These are phyloP conservation scores for Garcia nutans DNA, from an alignment of 345 rosid genomes.

Conservation along the genomic window DNA sequence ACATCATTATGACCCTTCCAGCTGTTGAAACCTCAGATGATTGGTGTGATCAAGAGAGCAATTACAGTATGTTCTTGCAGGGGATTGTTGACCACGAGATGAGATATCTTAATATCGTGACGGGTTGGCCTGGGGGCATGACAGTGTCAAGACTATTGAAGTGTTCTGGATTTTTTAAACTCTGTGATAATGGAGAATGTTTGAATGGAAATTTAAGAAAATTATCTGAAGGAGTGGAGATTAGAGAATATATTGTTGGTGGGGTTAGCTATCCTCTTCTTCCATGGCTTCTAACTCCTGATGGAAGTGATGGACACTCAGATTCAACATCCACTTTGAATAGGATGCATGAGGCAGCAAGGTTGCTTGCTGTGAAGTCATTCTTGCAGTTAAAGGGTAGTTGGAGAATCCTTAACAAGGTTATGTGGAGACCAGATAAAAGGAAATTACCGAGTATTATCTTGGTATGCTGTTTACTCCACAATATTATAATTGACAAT, in stretches of 20 bases:
- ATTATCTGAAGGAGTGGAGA: conserved; percentile 33
- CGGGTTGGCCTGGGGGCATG: conserved; percentile 97
- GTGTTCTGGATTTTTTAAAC: conserved; percentile 76
- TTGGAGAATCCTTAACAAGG: conserved; percentile 92
- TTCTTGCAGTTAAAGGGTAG: conserved; percentile 79
- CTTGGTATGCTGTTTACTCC: conserved; percentile 81
- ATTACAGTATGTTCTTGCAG: conserved; percentile 86
- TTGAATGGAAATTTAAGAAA: conserved; percentile 56
- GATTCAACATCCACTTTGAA: conserved; percentile 45
- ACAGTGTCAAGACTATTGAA: conserved; percentile 33
- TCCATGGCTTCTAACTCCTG: conserved; percentile 91
- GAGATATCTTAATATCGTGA: conserved; percentile 91
- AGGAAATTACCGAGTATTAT: conserved; percentile 85
- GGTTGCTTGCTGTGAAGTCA: conserved; percentile 65
- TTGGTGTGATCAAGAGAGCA: conserved; percentile 89
- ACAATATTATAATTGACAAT: conserved; percentile 72
- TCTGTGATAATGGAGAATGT: conserved; percentile 58
- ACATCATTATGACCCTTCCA: conserved; percentile 86
- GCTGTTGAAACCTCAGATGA: conserved; percentile 94
- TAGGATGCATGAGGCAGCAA: conserved; percentile 55
- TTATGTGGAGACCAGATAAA: conserved; percentile 96
- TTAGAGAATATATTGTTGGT: conserved; percentile 79
- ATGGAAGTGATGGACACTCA: conserved; percentile 34
- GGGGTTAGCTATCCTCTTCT: conserved; percentile 78
- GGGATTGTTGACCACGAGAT: conserved; percentile 84